A percentile compares a stretch with the other conserved stretches of the same genome.
phyloP scores from a whole-genome alignment of 495 filamentous ascomycete species.

The Aspergillus indologenus region DNA sequence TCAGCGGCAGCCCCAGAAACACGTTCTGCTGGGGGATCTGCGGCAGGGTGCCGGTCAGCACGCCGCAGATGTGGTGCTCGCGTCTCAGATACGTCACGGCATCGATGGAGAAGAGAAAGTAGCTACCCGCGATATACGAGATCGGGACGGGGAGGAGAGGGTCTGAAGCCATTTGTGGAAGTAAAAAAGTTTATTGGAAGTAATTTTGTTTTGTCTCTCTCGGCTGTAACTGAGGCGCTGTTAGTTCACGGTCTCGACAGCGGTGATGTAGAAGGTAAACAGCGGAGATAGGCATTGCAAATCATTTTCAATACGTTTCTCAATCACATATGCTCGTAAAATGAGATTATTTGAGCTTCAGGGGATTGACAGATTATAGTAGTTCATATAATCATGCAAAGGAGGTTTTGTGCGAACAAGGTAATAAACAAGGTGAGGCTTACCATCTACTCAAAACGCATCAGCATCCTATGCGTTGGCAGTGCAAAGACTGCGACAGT shows the following conservation, averaged over 20 bases:
- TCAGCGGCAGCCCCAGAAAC: slow-evolving; percentile 82
- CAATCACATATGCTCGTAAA: slow-evolving; percentile 46
- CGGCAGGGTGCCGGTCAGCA: slow-evolving; percentile 81
- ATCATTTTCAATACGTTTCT: slow-evolving; percentile 52
- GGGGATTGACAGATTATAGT: slow-evolving; percentile 87
- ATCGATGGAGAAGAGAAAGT: slow-evolving; percentile 85
- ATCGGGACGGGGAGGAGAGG: slow-evolving; percentile 69
- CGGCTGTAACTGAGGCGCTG: slow-evolving; percentile 10
- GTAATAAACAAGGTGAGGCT: slow-evolving; percentile 17
- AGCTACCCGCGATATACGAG: slow-evolving; percentile 74
- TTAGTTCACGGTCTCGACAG: slow-evolving; percentile 16
- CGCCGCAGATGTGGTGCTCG: slow-evolving; percentile 80
- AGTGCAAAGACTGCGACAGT: neutral
- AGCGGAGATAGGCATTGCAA: slow-evolving; percentile 11
- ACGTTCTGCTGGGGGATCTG: slow-evolving; percentile 93
- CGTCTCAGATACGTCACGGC: slow-evolving; percentile 77
- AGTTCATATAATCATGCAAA: slow-evolving; percentile 70
- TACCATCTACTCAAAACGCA: slow-evolving; percentile 32
- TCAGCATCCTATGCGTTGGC: neutral
- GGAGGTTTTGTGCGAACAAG: neutral
- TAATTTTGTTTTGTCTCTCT: slow-evolving; percentile 6
- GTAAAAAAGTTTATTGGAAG: slow-evolving; percentile 11
- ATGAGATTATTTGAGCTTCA: slow-evolving; percentile 56
- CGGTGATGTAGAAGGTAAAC: slow-evolving; percentile 7
- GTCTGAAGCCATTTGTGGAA: slow-evolving; percentile 38